Conservation (phyloP, 257 asterid genomes). For the Echites panduratus region DNA sequence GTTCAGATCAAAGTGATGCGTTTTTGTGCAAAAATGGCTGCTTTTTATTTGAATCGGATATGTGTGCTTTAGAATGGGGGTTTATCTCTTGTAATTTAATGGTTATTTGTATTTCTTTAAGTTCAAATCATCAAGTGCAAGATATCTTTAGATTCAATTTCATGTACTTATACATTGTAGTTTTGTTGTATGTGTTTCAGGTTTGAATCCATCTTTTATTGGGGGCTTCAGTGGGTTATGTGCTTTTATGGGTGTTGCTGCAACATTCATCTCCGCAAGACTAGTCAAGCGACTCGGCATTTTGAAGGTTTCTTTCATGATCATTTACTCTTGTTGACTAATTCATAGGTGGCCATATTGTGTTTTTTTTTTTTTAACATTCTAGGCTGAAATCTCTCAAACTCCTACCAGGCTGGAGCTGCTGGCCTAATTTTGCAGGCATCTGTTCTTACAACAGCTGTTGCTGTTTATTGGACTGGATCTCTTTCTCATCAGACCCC, state of each 20-base stretch:
- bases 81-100: not conserved
- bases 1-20: not conserved
- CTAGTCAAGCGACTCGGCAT: slow-evolving; percentile 73
- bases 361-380: not conserved
- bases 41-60: not conserved
- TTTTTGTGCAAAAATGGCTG: no score
- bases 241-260: slow-evolving; percentile 90
- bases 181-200: slow-evolving; percentile 36
- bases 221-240: slow-evolving; percentile 91
- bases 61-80: not conserved
- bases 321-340: not conserved
- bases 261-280: slow-evolving; percentile 80
- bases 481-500: slow-evolving; percentile 62
- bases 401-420: slow-evolving; percentile 81
- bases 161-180: not conserved
- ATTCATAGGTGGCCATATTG: not conserved
- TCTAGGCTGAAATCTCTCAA: slow-evolving; percentile 17
- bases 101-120: not conserved
- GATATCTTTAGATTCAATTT: not conserved
- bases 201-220: slow-evolving; percentile 79
- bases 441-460: slow-evolving; percentile 71
- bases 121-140: not conserved
- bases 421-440: slow-evolving; percentile 90
- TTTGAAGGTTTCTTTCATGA: slow-evolving; percentile 44
- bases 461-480: slow-evolving; percentile 77